phyloP scores from a whole-genome alignment of 352 stramenopile genomes.

The Phytophthora idaei region DNA sequence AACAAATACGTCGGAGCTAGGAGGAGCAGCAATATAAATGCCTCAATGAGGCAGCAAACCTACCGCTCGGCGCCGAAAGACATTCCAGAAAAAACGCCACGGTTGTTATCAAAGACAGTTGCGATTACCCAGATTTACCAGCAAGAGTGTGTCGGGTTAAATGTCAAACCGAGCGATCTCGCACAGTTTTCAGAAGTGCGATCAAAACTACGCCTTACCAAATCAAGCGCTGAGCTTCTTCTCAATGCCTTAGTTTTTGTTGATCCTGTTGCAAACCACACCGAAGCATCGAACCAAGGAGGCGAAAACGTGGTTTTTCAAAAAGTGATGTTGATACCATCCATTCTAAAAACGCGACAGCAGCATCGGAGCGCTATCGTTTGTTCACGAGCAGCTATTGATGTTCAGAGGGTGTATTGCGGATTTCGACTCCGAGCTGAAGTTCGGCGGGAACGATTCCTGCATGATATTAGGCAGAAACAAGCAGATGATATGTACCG shows the following conservation, averaged over 20 bases:
- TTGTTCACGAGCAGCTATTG: conserved; percentile 38
- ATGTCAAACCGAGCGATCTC: conserved; percentile 44
- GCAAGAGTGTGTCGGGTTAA: conserved; percentile 48
- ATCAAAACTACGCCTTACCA: conserved; percentile 45
- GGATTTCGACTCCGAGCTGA: conserved; percentile 65
- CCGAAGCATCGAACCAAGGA: not conserved
- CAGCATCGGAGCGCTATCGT: conserved; percentile 22
- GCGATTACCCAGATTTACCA: conserved; percentile 48
- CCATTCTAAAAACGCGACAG: conserved; percentile 48
- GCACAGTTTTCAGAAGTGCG: conserved; percentile 41
- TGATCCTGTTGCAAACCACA: conserved; percentile 17
- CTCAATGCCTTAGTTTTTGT: conserved; percentile 58
- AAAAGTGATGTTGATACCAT: conserved; percentile 51
- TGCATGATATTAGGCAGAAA: conserved; percentile 53
- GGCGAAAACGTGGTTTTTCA: conserved; percentile 18
- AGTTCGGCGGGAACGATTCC: conserved; percentile 44
- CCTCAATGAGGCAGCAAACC: conserved; percentile 29
- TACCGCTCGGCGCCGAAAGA: conserved; percentile 12
- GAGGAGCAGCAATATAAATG: conserved; percentile 29
- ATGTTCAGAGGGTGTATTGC: conserved; percentile 58
- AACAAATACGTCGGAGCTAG: conserved; percentile 9
- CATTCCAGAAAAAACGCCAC: conserved; percentile 4
- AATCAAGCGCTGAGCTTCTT: conserved; percentile 51
- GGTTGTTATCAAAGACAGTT: conserved; percentile 11
- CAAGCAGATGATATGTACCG: conserved; percentile 52